Evolutionary conservation across 1,284 basidiomycete genomes (phyloP), one percentile per base, ranked within the genome.

Genomic region (Rhodotorula sp.): DNA sequence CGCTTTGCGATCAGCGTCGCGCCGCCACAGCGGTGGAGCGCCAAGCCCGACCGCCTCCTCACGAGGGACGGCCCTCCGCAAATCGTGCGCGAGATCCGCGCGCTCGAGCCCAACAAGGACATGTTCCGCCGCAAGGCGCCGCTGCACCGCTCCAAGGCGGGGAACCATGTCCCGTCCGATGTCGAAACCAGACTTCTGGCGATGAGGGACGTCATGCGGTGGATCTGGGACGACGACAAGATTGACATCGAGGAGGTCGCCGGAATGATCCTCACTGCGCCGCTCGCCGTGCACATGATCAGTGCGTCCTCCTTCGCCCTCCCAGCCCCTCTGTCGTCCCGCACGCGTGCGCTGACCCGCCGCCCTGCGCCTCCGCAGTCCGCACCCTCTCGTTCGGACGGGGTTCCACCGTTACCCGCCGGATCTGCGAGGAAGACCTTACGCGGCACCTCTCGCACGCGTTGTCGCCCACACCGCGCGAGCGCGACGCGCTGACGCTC

Each of bases 151-250:
- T 44, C 39, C 19, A 29, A 21, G n/a, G 57, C 57, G 27, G 19
- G 25, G 39, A 19, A 13, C 15, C 15, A 27, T n/a, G 39, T 44
- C n/a, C 12, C 27, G 8, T 19, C 39, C 1, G 39, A 41, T n/a
- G 17, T 58, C n/a, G 4, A 9, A 7, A 19, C 39, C n/a, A 41
- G 22, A 17, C 29, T 58, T 4, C 12, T 41, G 19, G 57, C 39
- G 39, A 58, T 58, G 57, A 21, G 9, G n/a, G 57, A 39, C n/a
- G 57, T 58, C 17, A 58, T 58, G 57, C 57, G 39, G 17, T 44
- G 57, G 57, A 58, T 58, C n/a, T 58, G 57, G 57, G 57, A 58
- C 17, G n/a, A 58, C 57, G 57, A 58, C 10, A 12, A 17, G 39
- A n/a, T 58, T 21, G 39, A 27, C 15, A 8, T 58, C 39, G 39